Percentiles rank a stretch among this genome's conserved stretches.
These are phyloP conservation scores for Helicocarpus griseus DNA, from an alignment of 2,329 filamentous ascomycete genomes.

Conservation along the genomic window DNA sequence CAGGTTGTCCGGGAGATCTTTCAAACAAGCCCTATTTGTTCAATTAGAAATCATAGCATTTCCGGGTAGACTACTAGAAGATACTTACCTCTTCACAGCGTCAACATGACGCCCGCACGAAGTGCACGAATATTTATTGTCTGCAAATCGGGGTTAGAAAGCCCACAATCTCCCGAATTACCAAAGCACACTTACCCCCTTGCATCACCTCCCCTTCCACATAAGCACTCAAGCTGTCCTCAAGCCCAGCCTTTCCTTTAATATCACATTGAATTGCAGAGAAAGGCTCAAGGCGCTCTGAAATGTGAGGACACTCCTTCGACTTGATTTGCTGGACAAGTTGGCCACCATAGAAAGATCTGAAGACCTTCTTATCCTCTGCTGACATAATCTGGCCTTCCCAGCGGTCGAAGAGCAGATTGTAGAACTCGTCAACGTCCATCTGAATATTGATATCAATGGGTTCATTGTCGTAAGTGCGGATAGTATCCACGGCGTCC, in stretches of 20 bases:
- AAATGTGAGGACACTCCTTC: conserved; percentile 88
- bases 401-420: conserved; percentile 82
- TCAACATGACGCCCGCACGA: conserved; percentile 82
- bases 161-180: not conserved
- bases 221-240: conserved; percentile 88
- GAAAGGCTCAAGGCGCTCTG: conserved; percentile 80
- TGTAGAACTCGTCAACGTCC: conserved; percentile 98
- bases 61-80: not conserved
- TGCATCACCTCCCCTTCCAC: conserved; percentile 95
- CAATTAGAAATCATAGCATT: not conserved
- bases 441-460: conserved; percentile 89
- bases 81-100: conserved; percentile 67
- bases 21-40: conserved; percentile 63
- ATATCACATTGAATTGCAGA: conserved; percentile 95
- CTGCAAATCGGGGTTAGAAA: conserved; percentile 36
- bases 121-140: conserved; percentile 97
- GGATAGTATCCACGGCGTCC: conserved; percentile 63
- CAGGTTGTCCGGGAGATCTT: conserved; percentile 83
- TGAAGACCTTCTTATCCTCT: conserved; percentile 62
- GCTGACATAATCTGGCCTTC: conserved; percentile 65
- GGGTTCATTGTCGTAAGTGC: conserved; percentile 67
- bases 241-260: conserved; percentile 73
- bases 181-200: conserved; percentile 48
- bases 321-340: conserved; percentile 93
- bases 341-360: conserved; percentile 81